Percentiles rank a stretch among this genome's conserved stretches.
These are phyloP conservation scores for Scytalidium lignicola DNA, from an alignment of 2,329 filamentous ascomycete genomes.

Conservation along the genomic window DNA sequence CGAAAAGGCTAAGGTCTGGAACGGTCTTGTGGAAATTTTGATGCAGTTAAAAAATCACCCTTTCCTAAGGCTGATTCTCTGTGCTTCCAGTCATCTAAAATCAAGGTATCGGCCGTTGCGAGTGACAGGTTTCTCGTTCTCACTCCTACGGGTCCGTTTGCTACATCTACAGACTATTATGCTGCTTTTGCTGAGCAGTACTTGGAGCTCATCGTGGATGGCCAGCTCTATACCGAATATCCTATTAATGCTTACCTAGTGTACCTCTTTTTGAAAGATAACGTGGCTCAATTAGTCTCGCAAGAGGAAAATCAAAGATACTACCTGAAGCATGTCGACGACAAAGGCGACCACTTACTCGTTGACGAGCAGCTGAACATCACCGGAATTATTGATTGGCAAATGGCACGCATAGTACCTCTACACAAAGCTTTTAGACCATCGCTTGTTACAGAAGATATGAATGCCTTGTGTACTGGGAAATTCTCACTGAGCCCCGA, in stretches of 20 bases:
- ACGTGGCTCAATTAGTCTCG: conserved; percentile 1
- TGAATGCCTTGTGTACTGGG: too few species aligned
- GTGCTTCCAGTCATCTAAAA: background rate
- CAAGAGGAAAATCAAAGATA: conserved; percentile 23
- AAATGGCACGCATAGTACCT: background rate
- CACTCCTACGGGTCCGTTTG: conserved; percentile 1
- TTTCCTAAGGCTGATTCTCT: conserved; percentile 1
- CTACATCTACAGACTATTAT: conserved; percentile 4
- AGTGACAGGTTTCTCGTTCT: conserved; percentile 2
- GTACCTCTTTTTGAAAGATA: background rate
- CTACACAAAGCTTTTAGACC: conserved; percentile 4
- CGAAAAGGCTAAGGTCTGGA: background rate
- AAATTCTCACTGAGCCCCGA: too few species aligned
- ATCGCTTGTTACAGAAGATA: background rate
- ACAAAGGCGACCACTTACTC: conserved; percentile 45
- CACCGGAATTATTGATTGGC: conserved; percentile 40
- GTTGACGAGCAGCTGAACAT: conserved; percentile 40
- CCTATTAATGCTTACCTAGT: conserved; percentile 6
- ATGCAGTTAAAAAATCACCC: conserved; percentile 1
- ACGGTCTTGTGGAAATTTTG: conserved; percentile 1
- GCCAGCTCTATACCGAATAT: conserved; percentile 1
- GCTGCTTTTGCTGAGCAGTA: conserved; percentile 3
- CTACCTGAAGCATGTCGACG: conserved; percentile 42
- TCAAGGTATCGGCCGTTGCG: background rate
- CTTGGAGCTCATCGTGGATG: conserved; percentile 1